A percentile compares a stretch with the other conserved stretches of the same genome.
Conservation (phyloP, 2,329 filamentous ascomycete genomes). For the Teratosphaeria destructans region DNA sequence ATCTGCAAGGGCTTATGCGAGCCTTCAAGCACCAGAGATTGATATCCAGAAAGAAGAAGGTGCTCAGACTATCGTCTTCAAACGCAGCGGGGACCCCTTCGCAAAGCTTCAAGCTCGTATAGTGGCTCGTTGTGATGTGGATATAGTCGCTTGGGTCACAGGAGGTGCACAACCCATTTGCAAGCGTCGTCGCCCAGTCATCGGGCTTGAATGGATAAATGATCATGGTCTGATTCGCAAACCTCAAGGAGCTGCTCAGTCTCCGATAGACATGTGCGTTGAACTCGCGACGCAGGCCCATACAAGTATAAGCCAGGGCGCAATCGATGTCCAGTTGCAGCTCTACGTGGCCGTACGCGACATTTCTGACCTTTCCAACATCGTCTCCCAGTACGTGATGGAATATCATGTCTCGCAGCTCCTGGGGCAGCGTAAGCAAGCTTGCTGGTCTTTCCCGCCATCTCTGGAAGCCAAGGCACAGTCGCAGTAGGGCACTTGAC, state of each 20-base stretch:
- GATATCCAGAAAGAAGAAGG: not conserved
- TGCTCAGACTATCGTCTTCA: not conserved
- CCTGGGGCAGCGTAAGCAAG: not conserved
- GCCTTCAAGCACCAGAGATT: not conserved
- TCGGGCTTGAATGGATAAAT: not conserved
- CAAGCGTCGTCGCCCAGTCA: not conserved
- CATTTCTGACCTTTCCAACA: not conserved
- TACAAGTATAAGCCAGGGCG: not conserved
- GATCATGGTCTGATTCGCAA: not conserved
- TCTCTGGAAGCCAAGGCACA: not conserved
- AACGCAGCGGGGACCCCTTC: not conserved
- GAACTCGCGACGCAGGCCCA: not conserved
- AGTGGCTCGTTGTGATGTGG: not conserved
- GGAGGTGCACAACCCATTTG: not conserved
- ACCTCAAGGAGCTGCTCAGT: not conserved
- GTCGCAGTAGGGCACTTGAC: not conserved
- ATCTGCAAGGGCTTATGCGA: not conserved
- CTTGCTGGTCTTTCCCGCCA: not conserved
- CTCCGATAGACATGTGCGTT: not conserved
- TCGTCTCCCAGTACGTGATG: not conserved
- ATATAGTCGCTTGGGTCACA: not conserved
- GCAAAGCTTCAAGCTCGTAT: not conserved
- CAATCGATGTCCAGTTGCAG: not conserved
- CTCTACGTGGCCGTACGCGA: not conserved
- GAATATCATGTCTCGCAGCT: not conserved